phyloP scores from a whole-genome alignment of 495 filamentous ascomycete genomes.

The Penicillium salamii region DNA sequence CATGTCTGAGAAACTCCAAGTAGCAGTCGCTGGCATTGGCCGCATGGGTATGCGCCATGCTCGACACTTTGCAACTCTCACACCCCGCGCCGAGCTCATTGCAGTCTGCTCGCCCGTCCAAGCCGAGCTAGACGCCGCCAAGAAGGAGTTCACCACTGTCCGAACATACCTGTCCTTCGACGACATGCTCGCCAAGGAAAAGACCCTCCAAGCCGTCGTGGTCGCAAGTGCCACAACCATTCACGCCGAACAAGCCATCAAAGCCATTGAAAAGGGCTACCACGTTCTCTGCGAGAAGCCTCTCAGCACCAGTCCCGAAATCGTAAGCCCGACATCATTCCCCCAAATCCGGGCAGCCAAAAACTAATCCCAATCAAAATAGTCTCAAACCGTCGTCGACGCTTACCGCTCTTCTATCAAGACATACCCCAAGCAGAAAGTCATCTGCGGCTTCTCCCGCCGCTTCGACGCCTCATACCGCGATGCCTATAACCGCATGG shows the following conservation, averaged over 20 bases:
- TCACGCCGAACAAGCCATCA: constrained; percentile 49
- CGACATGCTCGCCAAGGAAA: constrained; percentile 40
- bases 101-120: constrained; percentile 43
- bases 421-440: constrained; percentile 23
- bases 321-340: constrained; percentile 9
- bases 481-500: constrained; percentile 14
- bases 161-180: constrained; percentile 40
- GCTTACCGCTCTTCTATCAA: background rate
- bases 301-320: constrained; percentile 37
- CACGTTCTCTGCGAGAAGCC: constrained; percentile 57
- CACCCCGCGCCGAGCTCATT: constrained; percentile 45
- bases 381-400: background rate
- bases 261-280: constrained; percentile 44
- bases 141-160: constrained; percentile 29
- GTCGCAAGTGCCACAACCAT: constrained; percentile 45
- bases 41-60: constrained; percentile 53
- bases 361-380: background rate
- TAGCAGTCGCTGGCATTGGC: constrained; percentile 43
- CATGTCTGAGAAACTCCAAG: background rate
- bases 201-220: constrained; percentile 46
- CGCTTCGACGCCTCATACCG: constrained; percentile 50
- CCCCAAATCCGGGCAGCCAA: too few species aligned
- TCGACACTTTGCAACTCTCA: constrained; percentile 39
- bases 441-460: constrained; percentile 51
- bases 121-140: constrained; percentile 41